Conservation (phyloP, 768 basidiomycete species). For the Xerocomellus intermedius region DNA sequence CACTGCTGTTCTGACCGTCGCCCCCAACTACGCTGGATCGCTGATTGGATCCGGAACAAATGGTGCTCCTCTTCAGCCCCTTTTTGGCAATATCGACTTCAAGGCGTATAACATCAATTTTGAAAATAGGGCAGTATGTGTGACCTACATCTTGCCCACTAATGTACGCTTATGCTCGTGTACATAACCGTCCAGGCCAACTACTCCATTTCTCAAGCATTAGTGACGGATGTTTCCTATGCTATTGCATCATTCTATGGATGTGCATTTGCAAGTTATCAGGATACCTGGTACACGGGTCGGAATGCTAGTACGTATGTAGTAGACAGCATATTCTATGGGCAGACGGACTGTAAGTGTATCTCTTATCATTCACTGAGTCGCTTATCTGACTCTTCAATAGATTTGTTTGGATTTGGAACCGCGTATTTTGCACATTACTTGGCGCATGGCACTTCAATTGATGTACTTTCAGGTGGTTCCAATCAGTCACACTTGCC, state of each 20-base stretch:
- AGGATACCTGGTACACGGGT: not conserved
- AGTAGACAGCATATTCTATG: not conserved
- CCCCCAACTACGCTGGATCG: too few relatives aligned
- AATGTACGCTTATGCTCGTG: constrained; percentile 41
- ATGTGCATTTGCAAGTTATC: constrained; percentile 33
- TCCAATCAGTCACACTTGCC: not conserved
- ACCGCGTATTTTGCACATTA: not conserved
- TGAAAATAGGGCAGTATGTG: too few relatives aligned
- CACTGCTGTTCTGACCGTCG: constrained; percentile 38
- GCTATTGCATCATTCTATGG: constrained; percentile 67
- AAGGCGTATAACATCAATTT: not conserved
- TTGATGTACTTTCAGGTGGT: not conserved
- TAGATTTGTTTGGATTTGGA: constrained; percentile 52
- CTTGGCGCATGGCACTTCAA: too few relatives aligned
- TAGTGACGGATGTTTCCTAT: constrained; percentile 36
- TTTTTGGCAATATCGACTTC: not conserved
- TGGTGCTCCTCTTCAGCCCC: not conserved
- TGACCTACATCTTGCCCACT: too few relatives aligned
- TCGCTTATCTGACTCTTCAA: constrained; percentile 26
- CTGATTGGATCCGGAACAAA: not conserved
- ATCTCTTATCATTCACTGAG: not conserved
- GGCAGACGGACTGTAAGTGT: not conserved
- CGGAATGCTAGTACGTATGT: too few relatives aligned
- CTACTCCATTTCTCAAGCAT: too few relatives aligned
- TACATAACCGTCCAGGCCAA: too few relatives aligned